These are phyloP conservation scores for Isabelozyma gotoi DNA, from an alignment of 805 yeast genomes.

Conservation along the genomic window DNA sequence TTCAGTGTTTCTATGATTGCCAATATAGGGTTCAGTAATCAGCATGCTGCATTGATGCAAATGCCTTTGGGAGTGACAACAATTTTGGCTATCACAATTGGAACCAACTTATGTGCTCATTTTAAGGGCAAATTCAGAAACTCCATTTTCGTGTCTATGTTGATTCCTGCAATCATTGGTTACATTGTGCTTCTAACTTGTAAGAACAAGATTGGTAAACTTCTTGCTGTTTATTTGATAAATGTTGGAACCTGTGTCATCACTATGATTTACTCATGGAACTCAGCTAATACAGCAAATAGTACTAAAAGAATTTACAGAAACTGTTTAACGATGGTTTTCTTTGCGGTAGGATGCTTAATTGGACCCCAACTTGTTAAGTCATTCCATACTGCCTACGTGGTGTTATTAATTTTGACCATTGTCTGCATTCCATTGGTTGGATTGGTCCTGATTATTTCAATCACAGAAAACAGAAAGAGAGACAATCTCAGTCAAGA, in stretches of 20 bases:
- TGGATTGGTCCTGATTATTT: slow-evolving; percentile 40
- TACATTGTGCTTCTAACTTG: slow-evolving; percentile 42
- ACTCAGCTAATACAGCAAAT: slow-evolving; percentile 66
- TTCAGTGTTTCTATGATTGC: slow-evolving; percentile 53
- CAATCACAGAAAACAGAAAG: slow-evolving; percentile 48
- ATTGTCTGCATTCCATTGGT: slow-evolving; percentile 45
- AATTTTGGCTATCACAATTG: slow-evolving; percentile 27
- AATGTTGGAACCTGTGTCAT: slow-evolving; percentile 59
- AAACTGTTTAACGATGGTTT: slow-evolving; percentile 58
- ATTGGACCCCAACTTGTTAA: slow-evolving; percentile 73
- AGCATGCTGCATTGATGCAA: slow-evolving; percentile 49
- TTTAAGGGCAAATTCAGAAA: slow-evolving; percentile 20
- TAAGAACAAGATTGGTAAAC: slow-evolving; percentile 41
- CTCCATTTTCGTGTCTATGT: slow-evolving; percentile 27
- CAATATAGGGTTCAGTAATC: slow-evolving; percentile 48
- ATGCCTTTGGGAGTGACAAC: slow-evolving; percentile 58
- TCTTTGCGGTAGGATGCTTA: slow-evolving; percentile 65
- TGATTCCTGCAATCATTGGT: slow-evolving; percentile 34
- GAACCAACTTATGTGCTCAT: slow-evolving; percentile 29
- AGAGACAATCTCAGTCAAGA: slow-evolving; percentile 42
- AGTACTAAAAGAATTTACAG: slow-evolving; percentile 68
- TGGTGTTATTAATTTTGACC: slow-evolving; percentile 52
- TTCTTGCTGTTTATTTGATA: slow-evolving; percentile 49
- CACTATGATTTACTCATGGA: slow-evolving; percentile 61
- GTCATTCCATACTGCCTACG: slow-evolving; percentile 57